phyloP scores from a whole-genome alignment of 805 yeast species.

The Jamesozyma piceae region DNA sequence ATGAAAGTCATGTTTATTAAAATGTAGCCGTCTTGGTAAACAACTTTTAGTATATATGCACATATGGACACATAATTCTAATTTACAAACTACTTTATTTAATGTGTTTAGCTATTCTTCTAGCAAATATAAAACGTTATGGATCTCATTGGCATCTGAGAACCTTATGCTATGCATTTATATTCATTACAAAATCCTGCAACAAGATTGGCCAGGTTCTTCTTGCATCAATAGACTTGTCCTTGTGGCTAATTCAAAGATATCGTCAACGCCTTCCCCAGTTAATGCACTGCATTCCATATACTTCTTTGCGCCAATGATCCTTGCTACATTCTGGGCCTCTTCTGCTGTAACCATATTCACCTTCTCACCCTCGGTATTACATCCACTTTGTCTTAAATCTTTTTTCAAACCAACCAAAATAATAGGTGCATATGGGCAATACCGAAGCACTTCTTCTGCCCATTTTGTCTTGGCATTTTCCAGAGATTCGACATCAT shows the following conservation, averaged over 20 bases:
- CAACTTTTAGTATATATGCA: neutral
- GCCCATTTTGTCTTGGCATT: conserved; percentile 85
- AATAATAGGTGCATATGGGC: conserved; percentile 71
- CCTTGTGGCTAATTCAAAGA: conserved; percentile 84
- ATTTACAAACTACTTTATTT: no score
- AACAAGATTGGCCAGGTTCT: conserved; percentile 33
- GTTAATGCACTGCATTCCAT: conserved; percentile 86
- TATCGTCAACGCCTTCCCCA: conserved; percentile 92
- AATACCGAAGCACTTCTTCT: conserved; percentile 67
- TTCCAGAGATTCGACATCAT: conserved; percentile 73
- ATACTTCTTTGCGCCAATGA: conserved; percentile 75
- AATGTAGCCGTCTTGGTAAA: neutral
- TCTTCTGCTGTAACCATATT: conserved; percentile 43
- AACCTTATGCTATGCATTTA: no score
- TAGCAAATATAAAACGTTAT: no score
- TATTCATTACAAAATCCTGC: conserved; percentile 25
- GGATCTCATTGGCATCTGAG: no score
- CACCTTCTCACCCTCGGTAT: conserved; percentile 26
- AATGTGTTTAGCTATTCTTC: no score
- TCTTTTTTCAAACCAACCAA: conserved; percentile 83
- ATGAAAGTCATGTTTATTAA: no score
- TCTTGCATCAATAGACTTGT: conserved; percentile 57
- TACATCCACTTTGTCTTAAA: conserved; percentile 37
- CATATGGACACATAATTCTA: neutral
- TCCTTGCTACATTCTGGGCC: conserved; percentile 63